Evolutionary conservation across 2,329 filamentous ascomycete genomes (phyloP), one percentile per base, ranked within the genome.

Genomic region (Arthrobotrys sinensis): DNA sequence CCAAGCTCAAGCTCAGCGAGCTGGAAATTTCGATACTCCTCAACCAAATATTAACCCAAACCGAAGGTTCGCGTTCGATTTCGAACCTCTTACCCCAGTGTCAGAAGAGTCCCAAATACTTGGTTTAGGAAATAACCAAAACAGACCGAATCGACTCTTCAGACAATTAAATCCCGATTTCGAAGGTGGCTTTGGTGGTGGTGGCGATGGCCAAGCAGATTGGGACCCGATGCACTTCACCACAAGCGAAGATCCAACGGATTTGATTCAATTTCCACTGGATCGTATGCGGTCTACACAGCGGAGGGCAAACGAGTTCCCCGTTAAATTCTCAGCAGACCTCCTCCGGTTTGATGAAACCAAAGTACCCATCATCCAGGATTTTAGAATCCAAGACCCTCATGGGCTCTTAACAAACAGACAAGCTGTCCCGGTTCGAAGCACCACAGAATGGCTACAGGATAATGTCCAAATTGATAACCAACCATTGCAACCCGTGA

Each of bases 341-440:
- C n/a, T 36, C 2, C 46, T 43, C 60, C 48, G 36, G 2, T 52
- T 60, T 12, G 60, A 50, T 14, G 40, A 72, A 10, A 19, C 40
- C 3, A 36, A 8, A 24, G 14, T 60, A 16, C 34, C 11, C 4
- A 8, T 65, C 6, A 52, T 50, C 21, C 11, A 28, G 10, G 38
- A 72, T 40, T 16, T 66, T 3, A 32, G 32, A 12, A 57, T 72
- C 28, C 38, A 65, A 28, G 69, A 72, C 28, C 69, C 60, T 19
- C n/a, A 34, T 12, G 32, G 48, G 14, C 32, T 55, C 5, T 19
- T 60, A 2, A 10, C 12, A 48, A 12, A 24, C 60, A 4, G 48
- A 36, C 16, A 45, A 21, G 21, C 16, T 5, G 55, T 38, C 1
- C 48, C 36, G 0, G n/a, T 10, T 21, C 48, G 69, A 19, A 46